phyloP scores from a whole-genome alignment of 139 green algal species.

The Closterium sp. region DNA sequence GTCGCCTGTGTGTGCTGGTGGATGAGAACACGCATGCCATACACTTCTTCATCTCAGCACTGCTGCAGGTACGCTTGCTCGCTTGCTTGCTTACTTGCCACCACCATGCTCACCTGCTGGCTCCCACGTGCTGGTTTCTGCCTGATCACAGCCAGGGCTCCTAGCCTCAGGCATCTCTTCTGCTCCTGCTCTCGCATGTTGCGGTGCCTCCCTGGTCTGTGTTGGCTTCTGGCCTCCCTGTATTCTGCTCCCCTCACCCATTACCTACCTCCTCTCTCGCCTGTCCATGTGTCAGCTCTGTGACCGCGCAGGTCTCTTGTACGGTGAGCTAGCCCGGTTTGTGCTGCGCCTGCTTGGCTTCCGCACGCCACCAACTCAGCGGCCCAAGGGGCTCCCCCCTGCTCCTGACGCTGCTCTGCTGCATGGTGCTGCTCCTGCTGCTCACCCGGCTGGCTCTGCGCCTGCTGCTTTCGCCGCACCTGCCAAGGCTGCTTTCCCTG shows the following conservation, averaged over 20 bases:
- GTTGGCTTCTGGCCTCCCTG: not conserved
- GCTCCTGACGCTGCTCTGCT: not conserved
- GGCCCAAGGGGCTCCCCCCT: not conserved
- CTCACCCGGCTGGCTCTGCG: not conserved
- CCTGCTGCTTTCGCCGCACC: not conserved
- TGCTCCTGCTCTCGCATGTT: not conserved
- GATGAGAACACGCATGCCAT: slow-evolving; percentile 97
- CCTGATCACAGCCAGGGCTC: not conserved
- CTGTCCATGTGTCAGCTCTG: slow-evolving; percentile 70
- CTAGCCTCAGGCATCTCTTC: too few species aligned
- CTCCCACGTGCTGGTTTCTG: too few species aligned
- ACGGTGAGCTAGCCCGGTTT: slow-evolving; percentile 91
- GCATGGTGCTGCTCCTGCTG: not conserved
- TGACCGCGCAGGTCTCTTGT: slow-evolving; percentile 87
- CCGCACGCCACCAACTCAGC: slow-evolving; percentile 22
- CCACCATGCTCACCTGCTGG: not conserved
- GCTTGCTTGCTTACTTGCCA: not conserved
- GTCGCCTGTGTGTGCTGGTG: slow-evolving; percentile 91
- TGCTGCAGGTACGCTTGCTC: slow-evolving; percentile 63
- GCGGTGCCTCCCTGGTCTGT: not conserved
- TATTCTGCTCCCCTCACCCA: not conserved
- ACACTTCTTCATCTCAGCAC: slow-evolving; percentile 95
- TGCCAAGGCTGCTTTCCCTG: not conserved
- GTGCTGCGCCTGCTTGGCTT: slow-evolving; percentile 84
- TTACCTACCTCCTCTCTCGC: not conserved